A percentile compares a stretch with the other conserved stretches of the same genome.
phyloP scores from a whole-genome alignment of 2,329 filamentous ascomycete genomes.

The Chaetomiaceae sp. region DNA sequence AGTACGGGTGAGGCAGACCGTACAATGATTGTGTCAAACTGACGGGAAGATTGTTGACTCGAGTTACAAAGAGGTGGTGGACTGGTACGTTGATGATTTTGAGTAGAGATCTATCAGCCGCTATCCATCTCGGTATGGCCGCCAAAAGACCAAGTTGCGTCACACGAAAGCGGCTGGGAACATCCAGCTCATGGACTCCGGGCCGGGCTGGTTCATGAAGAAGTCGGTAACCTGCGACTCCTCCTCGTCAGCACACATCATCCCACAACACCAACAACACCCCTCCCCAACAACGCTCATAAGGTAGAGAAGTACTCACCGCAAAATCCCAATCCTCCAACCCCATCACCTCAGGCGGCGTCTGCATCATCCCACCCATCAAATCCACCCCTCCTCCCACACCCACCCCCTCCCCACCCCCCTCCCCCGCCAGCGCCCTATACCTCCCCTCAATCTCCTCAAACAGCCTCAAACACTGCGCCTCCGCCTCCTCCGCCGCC shows the following conservation, averaged over 20 bases:
- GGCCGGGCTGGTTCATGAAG: background rate
- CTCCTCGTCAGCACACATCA: background rate
- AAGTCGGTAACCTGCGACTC: background rate
- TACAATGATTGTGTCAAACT: background rate
- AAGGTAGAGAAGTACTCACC: slow-evolving; percentile 25
- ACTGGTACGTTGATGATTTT: no score
- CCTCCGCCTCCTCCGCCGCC: slow-evolving; percentile 27
- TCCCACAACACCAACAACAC: no score
- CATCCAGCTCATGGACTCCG: slow-evolving; percentile 3
- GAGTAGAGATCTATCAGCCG: no score
- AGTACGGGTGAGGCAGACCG: no score
- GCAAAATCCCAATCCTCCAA: slow-evolving; percentile 38
- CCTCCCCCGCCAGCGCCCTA: slow-evolving; percentile 18
- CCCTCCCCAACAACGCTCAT: background rate
- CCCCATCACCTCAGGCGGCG: background rate
- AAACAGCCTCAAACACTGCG: slow-evolving; percentile 23
- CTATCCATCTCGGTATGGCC: no score
- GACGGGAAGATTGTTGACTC: background rate
- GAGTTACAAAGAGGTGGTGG: background rate
- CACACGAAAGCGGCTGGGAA: no score
- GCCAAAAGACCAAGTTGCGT: no score
- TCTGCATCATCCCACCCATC: slow-evolving; percentile 2
- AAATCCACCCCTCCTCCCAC: slow-evolving; percentile 20
- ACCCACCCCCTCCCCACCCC: slow-evolving; percentile 16
- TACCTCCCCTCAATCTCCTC: slow-evolving; percentile 18